Conservation (phyloP, 345 rosid species). For the Durio zibethinus region DNA sequence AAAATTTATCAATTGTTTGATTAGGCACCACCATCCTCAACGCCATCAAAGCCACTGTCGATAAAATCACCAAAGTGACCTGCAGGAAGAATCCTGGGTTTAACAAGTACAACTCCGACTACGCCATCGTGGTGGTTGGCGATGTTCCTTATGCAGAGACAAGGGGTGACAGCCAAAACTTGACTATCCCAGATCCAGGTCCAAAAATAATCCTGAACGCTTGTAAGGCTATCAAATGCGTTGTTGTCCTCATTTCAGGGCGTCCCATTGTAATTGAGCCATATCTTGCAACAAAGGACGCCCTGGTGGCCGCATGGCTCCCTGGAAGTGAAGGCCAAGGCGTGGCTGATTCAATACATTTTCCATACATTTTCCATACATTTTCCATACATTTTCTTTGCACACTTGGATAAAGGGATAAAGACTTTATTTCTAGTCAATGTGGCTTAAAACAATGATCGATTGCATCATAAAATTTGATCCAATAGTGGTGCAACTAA, state of each 20-base stretch:
- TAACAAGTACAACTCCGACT: constrained; percentile 37
- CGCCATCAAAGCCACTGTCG: constrained; percentile 52
- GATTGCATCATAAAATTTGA: too few species aligned
- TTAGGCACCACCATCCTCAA: constrained; percentile 54
- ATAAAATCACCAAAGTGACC: constrained; percentile 46
- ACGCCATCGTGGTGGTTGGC: constrained; percentile 58
- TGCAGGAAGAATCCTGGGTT: constrained; percentile 44
- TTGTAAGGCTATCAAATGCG: constrained; percentile 48
- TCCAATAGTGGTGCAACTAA: too few species aligned
- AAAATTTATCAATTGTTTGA: not conserved
- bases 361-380: too few species aligned
- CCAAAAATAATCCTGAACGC: constrained; percentile 43
- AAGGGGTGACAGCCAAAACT: constrained; percentile 47
- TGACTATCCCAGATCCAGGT: constrained; percentile 52
- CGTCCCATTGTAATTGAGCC: constrained; percentile 65
- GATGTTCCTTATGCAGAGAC: constrained; percentile 69
- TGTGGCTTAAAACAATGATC: too few species aligned
- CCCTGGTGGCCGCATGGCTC: constrained; percentile 72
- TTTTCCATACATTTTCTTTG: too few species aligned
- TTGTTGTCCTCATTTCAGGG: constrained; percentile 61
- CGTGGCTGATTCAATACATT: constrained; percentile 60
- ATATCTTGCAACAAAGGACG: constrained; percentile 36
- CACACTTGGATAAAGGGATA: too few species aligned
- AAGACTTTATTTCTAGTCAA: too few species aligned
- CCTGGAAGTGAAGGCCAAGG: constrained; percentile 79